A percentile compares a stretch with the other conserved stretches of the same genome.
These are phyloP conservation scores for Backusella tarrabulga DNA, from an alignment of 192 early-diverging fungal species.

Conservation along the genomic window DNA sequence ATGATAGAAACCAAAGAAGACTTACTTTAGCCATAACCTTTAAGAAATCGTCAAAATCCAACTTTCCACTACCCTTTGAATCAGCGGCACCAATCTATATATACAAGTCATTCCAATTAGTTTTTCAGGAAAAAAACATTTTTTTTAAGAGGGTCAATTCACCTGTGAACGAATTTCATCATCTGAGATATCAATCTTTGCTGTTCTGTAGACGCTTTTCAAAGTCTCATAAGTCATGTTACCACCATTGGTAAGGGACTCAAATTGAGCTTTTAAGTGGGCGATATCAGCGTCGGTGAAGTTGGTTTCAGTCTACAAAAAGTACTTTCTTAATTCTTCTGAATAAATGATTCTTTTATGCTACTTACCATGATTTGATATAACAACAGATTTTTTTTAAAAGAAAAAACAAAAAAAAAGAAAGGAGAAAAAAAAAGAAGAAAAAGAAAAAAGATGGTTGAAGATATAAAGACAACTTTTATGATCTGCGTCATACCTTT, in stretches of 20 bases:
- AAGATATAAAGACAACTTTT: neutral
- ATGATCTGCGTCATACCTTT: neutral
- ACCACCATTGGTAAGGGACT: constrained; percentile 22
- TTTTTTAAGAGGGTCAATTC: neutral
- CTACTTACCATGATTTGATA: neutral
- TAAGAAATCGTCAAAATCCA: constrained; percentile 36
- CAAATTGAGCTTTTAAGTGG: constrained; percentile 21
- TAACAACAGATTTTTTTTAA: neutral
- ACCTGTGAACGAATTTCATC: constrained; percentile 32
- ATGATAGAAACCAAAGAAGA: neutral
- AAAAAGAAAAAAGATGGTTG: neutral
- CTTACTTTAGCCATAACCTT: constrained; percentile 27
- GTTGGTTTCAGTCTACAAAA: neutral
- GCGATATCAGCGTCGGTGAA: constrained; percentile 24
- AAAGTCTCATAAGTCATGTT: constrained; percentile 27
- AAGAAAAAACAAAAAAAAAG: neutral
- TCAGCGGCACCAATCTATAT: constrained; percentile 14
- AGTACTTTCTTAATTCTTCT: neutral
- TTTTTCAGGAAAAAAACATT: neutral
- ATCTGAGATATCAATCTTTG: constrained; percentile 19
- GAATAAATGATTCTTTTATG: neutral
- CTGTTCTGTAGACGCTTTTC: constrained; percentile 23
- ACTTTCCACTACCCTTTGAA: constrained; percentile 7
- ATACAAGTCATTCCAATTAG: neutral
- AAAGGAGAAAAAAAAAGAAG: neutral